Evolutionary conservation across 2,329 filamentous ascomycete genomes (phyloP).

Genomic region (Neophaeococcomyces aloes): DNA sequence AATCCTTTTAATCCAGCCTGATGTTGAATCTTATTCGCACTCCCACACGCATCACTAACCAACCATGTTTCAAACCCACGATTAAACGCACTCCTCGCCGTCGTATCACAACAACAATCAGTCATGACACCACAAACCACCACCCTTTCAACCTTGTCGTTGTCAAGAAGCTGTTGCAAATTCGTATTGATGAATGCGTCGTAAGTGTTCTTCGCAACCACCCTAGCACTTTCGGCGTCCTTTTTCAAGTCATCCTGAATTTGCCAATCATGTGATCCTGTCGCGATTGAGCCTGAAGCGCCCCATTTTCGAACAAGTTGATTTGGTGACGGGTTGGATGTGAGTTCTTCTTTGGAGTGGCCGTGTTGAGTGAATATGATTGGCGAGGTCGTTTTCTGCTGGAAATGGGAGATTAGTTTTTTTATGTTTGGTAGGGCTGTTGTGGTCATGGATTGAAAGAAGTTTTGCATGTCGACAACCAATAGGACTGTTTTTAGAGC

Average conservation of each 20-base stretch:
- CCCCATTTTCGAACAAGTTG: constrained; percentile 34
- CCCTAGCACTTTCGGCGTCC: constrained; percentile 16
- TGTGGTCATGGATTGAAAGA: constrained; percentile 28
- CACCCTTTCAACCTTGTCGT: constrained; percentile 24
- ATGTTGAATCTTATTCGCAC: constrained; percentile 27
- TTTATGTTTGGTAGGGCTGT: constrained; percentile 28
- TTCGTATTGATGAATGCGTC: constrained; percentile 31
- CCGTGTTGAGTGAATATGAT: constrained; percentile 34
- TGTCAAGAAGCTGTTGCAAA: constrained; percentile 23
- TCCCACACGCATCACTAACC: constrained; percentile 30
- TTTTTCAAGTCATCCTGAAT: constrained; percentile 22
- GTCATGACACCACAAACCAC: constrained; percentile 35
- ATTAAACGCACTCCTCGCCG: constrained; percentile 31
- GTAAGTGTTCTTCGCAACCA: constrained; percentile 33
- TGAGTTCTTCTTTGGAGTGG: constrained; percentile 27
- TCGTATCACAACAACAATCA: constrained; percentile 34
- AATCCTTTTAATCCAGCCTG: constrained; percentile 26
- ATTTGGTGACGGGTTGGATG: constrained; percentile 24
- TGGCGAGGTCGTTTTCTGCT: constrained; percentile 19
- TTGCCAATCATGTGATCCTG: constrained; percentile 25
- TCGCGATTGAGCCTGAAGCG: constrained; percentile 25
- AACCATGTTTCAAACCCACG: constrained; percentile 34
- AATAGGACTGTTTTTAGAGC: constrained; percentile 29
- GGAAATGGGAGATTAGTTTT: constrained; percentile 25
- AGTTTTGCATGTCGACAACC: constrained; percentile 33